Conservation (phyloP, 1,284 basidiomycete species). For the Ceratobasidium sp. region DNA sequence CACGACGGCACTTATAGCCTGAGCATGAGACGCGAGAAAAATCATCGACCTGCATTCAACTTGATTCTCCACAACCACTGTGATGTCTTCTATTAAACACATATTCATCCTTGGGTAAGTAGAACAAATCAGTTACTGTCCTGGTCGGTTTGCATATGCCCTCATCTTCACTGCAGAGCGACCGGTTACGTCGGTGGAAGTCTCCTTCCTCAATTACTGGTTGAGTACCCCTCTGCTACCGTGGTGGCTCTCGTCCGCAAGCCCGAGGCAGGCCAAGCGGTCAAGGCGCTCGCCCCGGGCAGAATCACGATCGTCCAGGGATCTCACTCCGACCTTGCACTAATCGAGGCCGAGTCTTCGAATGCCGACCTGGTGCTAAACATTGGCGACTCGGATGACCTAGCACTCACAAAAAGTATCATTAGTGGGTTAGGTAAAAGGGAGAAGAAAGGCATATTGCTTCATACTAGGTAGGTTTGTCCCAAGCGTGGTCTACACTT, state of each 20-base stretch:
- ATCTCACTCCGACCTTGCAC: conserved; percentile 48
- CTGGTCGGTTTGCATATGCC: background rate
- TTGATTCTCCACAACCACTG: background rate
- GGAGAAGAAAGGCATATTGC: conserved; percentile 16
- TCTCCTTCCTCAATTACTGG: conserved; percentile 1
- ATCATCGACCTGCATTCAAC: background rate
- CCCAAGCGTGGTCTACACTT: background rate
- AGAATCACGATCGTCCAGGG: conserved; percentile 49
- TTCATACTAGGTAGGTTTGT: conserved; percentile 16
- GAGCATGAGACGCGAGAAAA: background rate
- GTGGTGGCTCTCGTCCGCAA: conserved; percentile 17
- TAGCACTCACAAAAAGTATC: conserved; percentile 48
- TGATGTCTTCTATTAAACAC: conserved; percentile 2
- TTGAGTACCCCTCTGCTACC: conserved; percentile 5
- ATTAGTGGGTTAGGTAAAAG: conserved; percentile 30
- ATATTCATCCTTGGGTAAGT: conserved; percentile 14
- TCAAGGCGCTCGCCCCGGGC: conserved; percentile 4
- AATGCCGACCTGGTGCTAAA: conserved; percentile 52
- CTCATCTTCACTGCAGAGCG: background rate
- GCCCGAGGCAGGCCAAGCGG: conserved; percentile 1
- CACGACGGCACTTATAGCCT: background rate
- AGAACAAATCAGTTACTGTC: too few relatives aligned
- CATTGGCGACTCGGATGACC: conserved; percentile 49
- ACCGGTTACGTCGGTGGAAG: conserved; percentile 23
- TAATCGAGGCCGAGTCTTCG: conserved; percentile 47